phyloP scores from a whole-genome alignment of 2,329 filamentous ascomycete genomes.

The Metarhizium brunneum region DNA sequence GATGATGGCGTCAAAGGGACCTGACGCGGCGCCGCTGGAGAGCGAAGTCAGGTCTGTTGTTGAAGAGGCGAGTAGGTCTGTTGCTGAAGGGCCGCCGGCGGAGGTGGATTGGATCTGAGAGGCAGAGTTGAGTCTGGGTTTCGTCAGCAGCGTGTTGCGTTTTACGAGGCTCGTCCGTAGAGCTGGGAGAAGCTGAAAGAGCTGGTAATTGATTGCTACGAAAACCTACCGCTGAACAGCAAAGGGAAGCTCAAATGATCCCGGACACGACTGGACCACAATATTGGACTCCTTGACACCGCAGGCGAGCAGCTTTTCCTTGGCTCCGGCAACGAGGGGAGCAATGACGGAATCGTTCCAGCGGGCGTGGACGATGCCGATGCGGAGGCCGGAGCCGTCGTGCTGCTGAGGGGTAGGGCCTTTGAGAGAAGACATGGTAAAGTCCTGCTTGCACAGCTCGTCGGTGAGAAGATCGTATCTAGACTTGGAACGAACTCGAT shows the following conservation, averaged over 20 bases:
- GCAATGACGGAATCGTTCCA: conserved; percentile 91
- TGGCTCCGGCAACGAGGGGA: conserved; percentile 71
- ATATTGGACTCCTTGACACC: conserved; percentile 88
- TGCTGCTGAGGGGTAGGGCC: conserved; percentile 48
- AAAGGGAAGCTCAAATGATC: conserved; percentile 89
- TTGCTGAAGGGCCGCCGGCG: conserved; percentile 53
- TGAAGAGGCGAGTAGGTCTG: conserved; percentile 64
- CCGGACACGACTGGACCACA: conserved; percentile 79
- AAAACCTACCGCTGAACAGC: conserved; percentile 69
- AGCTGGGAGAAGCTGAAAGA: neutral
- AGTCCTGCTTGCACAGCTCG: neutral
- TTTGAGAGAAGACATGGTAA: conserved; percentile 32
- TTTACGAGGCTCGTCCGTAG: neutral
- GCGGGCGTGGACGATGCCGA: conserved; percentile 91
- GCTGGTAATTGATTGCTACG: conserved; percentile 12
- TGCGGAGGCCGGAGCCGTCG: conserved; percentile 66
- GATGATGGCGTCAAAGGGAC: conserved; percentile 86
- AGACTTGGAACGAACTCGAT: neutral
- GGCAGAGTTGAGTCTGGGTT: conserved; percentile 64
- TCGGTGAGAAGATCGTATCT: neutral
- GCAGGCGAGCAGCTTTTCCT: conserved; percentile 63
- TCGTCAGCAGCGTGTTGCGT: conserved; percentile 4
- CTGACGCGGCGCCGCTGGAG: conserved; percentile 31
- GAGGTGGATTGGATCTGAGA: conserved; percentile 75
- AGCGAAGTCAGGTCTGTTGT: conserved; percentile 57